Evolutionary conservation across 345 rosid species (phyloP).

Genomic region (Limnanthes douglasii): DNA sequence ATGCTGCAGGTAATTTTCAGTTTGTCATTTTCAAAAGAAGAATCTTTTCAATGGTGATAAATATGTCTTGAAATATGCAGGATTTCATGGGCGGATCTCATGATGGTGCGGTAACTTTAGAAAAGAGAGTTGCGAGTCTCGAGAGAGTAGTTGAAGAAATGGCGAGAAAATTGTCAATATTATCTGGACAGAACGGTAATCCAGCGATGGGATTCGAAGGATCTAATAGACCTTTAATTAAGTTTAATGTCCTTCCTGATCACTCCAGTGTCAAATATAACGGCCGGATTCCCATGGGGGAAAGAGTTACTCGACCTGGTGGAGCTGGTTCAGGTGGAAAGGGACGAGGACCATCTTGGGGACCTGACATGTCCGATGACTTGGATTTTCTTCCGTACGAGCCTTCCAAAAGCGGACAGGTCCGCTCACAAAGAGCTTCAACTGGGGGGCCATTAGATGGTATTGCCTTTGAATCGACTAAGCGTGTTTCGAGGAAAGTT

Average conservation of each 20-base stretch:
- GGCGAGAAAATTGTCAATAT: conserved; percentile 70
- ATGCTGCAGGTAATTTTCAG: conserved; percentile 62
- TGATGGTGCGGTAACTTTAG: conserved; percentile 71
- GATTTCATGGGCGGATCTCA: conserved; percentile 99
- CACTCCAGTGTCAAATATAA: conserved; percentile 24
- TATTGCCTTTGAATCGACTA: conserved; percentile 30
- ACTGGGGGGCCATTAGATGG: conserved; percentile 34
- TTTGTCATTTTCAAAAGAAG: background rate
- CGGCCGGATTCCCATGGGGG: conserved; percentile 38
- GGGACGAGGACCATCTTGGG: conserved; percentile 57
- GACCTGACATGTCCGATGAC: conserved; percentile 49
- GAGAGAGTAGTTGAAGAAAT: conserved; percentile 90
- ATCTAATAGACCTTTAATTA: conserved; percentile 35
- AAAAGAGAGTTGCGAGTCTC: conserved; percentile 83
- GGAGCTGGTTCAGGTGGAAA: conserved; percentile 30
- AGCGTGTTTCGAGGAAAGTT: conserved; percentile 51
- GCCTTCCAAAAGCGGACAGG: conserved; percentile 47
- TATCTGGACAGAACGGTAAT: conserved; percentile 51
- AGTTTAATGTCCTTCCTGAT: conserved; percentile 41
- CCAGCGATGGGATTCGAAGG: conserved; percentile 36
- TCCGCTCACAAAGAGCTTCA: conserved; percentile 35
- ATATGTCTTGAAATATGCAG: conserved; percentile 41
- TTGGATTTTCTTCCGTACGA: conserved; percentile 58
- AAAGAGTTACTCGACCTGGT: conserved; percentile 28
- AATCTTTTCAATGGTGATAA: conserved; percentile 1